These are phyloP conservation scores for Crucihimalaya himalaica DNA, from an alignment of 345 rosid genomes.

Conservation along the genomic window DNA sequence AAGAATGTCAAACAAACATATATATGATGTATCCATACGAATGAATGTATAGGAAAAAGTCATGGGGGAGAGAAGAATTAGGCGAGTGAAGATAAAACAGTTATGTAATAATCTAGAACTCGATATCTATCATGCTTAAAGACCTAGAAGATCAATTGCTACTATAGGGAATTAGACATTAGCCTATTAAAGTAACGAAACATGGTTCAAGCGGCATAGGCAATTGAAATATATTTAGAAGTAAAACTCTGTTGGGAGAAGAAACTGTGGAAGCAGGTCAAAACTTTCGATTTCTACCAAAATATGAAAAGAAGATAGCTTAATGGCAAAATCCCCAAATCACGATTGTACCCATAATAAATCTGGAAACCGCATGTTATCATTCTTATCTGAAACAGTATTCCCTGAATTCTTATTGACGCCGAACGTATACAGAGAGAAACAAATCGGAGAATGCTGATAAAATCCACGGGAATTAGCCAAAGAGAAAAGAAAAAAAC, in stretches of 20 bases:
- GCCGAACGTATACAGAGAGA: background rate
- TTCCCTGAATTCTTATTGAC: background rate
- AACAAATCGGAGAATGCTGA: slow-evolving; percentile 2
- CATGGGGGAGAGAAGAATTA: background rate
- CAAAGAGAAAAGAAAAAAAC: background rate
- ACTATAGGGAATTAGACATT: background rate
- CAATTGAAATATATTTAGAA: background rate
- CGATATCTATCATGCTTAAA: background rate
- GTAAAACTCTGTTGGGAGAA: background rate
- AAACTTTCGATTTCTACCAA: background rate
- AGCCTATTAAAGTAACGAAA: background rate
- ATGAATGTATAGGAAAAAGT: too few species aligned
- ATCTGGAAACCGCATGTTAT: background rate
- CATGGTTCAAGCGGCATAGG: slow-evolving; percentile 1
- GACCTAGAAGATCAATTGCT: background rate
- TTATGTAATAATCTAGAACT: background rate
- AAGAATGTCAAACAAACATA: slow-evolving; percentile 1
- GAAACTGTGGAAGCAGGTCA: background rate
- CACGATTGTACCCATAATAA: background rate
- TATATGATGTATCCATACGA: background rate
- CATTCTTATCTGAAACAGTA: background rate
- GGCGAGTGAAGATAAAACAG: background rate
- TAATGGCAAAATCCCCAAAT: slow-evolving; percentile 9
- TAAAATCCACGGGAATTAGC: background rate
- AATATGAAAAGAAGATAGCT: background rate